Evolutionary conservation across 2,329 filamentous ascomycete species (phyloP), one percentile per base, ranked within the genome.

Genomic region (Sporothrix brasiliensis): DNA sequence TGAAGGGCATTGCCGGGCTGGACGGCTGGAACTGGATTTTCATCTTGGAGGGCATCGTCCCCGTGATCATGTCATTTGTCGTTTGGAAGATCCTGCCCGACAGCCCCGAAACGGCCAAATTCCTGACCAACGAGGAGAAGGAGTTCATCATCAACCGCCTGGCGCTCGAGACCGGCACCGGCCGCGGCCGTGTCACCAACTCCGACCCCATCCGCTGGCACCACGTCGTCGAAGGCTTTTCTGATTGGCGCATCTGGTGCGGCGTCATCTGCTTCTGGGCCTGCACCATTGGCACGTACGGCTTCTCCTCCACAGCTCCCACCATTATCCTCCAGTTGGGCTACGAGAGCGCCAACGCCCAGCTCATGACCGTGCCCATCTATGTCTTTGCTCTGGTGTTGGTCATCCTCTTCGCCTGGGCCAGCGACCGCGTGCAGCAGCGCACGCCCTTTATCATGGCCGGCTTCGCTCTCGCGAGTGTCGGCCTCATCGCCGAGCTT

Each of bases 1-100:
- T 71, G 70, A 65, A 39, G 9, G 58, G 65, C 50, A 49, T 34
- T 9, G 50, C 39, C 39, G 83, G 83, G 0, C 79, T 87, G 54
- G 79, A 79, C 30, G 84, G 80, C 49, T 91, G 89, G 89, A 82
- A 87, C 72, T 91, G 89, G 80, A 83, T 91, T 4, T 91, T 91
- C 76, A 85, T 90, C 65, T 68, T 74, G 34, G 73, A 75, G 34
- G 74, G 74, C 24, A 65, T 74, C 49, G 52, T 76, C 14, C 73
- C 70, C 11, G 75, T 77, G 27, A 73, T 77, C 44, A 41, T 78
- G 74, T 75, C 72, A 71, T 19, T 74, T 72, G 39, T 71, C 27
- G 56, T 71, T n/a, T 74, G 67, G 65, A 68, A 54, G 44, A 49
- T 68, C 19, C 50, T 74, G 34, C 78, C 78, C 1, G 78, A 80